Conservation (phyloP, 148 eudicot species). For the Rhododendron kiyosumense region DNA sequence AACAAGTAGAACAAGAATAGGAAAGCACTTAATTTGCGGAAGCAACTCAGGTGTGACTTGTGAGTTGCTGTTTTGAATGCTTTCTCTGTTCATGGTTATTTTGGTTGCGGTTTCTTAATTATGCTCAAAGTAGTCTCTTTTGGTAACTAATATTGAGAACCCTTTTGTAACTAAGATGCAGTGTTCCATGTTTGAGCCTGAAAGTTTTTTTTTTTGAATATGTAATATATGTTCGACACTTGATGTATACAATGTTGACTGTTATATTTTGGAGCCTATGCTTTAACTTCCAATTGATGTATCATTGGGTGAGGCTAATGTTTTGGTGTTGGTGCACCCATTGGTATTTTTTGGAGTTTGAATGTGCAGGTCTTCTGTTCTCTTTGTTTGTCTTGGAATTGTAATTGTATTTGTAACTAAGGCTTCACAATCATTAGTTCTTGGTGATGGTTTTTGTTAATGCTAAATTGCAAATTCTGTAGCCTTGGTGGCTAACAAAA, state of each 20-base stretch:
- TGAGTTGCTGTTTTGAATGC: too few species aligned
- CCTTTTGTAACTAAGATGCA: background rate
- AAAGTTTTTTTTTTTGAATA: conserved; percentile 31
- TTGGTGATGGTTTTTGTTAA: background rate
- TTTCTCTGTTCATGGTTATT: too few species aligned
- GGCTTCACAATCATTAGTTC: too few species aligned
- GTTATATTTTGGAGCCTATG: too few species aligned
- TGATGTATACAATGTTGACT: too few species aligned
- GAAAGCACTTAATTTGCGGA: too few species aligned
- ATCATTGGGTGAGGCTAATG: background rate
- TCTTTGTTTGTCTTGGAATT: too few species aligned
- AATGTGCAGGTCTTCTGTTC: too few species aligned
- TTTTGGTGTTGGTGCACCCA: background rate
- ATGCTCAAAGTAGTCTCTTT: background rate
- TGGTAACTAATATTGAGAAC: background rate
- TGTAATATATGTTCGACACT: background rate
- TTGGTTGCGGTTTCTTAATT: too few species aligned
- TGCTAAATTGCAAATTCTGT: background rate
- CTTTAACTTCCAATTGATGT: background rate
- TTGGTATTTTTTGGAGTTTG: background rate
- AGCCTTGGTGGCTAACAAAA: background rate
- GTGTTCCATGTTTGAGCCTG: conserved; percentile 60
- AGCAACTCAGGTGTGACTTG: too few species aligned
- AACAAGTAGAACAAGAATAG: too few species aligned
- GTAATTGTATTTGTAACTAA: too few species aligned